These are phyloP conservation scores for Letharia columbiana DNA, from an alignment of 495 filamentous ascomycete species.

Conservation along the genomic window DNA sequence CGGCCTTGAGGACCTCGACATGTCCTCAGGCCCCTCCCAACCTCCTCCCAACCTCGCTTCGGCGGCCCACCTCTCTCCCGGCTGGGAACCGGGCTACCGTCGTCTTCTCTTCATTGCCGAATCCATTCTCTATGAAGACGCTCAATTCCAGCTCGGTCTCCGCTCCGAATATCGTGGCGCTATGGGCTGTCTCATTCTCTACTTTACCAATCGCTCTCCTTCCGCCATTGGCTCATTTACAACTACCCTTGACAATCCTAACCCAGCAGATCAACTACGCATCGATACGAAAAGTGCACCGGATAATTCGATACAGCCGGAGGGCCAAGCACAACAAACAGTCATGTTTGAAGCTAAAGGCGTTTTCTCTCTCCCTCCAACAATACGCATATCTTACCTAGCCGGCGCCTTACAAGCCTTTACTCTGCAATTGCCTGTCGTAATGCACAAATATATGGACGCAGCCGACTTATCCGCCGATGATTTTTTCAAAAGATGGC, in stretches of 20 bases:
- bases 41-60: constrained; percentile 79
- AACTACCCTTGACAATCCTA: constrained; percentile 78
- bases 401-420: constrained; percentile 89
- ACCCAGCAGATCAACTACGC: constrained; percentile 58
- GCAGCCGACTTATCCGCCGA: constrained; percentile 71
- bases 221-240: constrained; percentile 81
- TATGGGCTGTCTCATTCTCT: constrained; percentile 89
- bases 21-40: constrained; percentile 51
- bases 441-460: constrained; percentile 94
- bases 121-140: constrained; percentile 90
- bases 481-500: constrained; percentile 98
- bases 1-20: constrained; percentile 75
- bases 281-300: constrained; percentile 81
- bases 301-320: constrained; percentile 66
- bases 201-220: constrained; percentile 88
- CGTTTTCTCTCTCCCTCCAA: constrained; percentile 76
- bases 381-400: constrained; percentile 87
- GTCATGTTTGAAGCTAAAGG: constrained; percentile 83
- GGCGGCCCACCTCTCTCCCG: constrained; percentile 83
- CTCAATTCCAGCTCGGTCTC: constrained; percentile 85
- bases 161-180: constrained; percentile 90
- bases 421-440: constrained; percentile 81
- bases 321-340: constrained; percentile 81
- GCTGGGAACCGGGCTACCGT: constrained; percentile 90
- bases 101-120: constrained; percentile 68